Percentiles rank a stretch among this genome's conserved stretches.
These are phyloP conservation scores for Acacia concinna DNA, from an alignment of 331 rosid species.

Conservation along the genomic window DNA sequence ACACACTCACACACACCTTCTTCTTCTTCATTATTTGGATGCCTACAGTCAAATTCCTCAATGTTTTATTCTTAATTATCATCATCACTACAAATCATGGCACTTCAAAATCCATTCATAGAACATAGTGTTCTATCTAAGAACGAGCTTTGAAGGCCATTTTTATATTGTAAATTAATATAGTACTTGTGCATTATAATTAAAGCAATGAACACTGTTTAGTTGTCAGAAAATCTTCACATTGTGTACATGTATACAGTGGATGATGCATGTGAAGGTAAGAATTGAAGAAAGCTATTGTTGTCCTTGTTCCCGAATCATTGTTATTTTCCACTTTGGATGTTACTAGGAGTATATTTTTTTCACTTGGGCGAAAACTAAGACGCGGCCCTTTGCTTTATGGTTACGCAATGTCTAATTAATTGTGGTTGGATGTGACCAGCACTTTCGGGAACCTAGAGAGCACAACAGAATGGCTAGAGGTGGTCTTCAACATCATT, in stretches of 20 bases:
- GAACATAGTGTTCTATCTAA: neutral
- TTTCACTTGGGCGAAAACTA: neutral
- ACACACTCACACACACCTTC: too few species aligned
- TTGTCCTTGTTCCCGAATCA: neutral
- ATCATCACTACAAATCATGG: neutral
- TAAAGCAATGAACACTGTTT: too few species aligned
- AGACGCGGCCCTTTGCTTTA: constrained; percentile 15
- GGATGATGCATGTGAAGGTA: neutral
- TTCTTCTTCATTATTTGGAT: too few species aligned
- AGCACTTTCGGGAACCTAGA: constrained; percentile 92
- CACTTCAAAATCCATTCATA: neutral
- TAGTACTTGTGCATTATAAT: neutral
- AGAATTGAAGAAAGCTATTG: neutral
- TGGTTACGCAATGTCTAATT: neutral
- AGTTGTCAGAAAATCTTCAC: too few species aligned
- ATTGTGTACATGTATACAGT: neutral
- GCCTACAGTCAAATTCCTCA: neutral
- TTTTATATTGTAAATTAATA: neutral
- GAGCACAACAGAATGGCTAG: constrained; percentile 89
- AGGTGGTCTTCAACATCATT: constrained; percentile 86
- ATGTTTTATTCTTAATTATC: neutral
- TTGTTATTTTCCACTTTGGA: neutral
- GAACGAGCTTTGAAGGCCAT: neutral
- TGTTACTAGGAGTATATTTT: neutral
- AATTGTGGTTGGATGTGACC: constrained; percentile 17